Conservation (phyloP, 1,284 basidiomycete genomes). For the Sanghuangporus sanghuang region DNA sequence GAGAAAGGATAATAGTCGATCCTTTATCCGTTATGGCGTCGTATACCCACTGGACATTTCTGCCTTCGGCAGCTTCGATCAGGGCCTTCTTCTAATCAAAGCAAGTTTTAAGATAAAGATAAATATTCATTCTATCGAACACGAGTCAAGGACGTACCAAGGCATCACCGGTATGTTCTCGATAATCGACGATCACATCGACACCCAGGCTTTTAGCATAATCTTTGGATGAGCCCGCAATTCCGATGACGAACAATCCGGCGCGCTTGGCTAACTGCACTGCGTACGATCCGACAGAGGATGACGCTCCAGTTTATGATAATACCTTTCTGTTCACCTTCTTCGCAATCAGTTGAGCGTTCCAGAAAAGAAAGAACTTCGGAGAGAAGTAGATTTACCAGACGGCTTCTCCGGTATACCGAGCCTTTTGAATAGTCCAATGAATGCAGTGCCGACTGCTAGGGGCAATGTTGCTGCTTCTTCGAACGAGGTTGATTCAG, state of each 20-base stretch:
- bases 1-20: conserved; percentile 3
- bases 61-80: not conserved
- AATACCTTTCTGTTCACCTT: conserved; percentile 19
- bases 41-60: not conserved
- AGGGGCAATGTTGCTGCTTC: conserved; percentile 29
- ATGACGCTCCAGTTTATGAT: conserved; percentile 30
- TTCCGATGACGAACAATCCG: conserved; percentile 25
- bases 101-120: no score
- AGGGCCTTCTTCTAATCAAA: not conserved
- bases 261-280: conserved; percentile 28
- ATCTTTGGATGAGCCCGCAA: conserved; percentile 23
- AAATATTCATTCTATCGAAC: not conserved
- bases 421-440: conserved; percentile 27
- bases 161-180: conserved; percentile 18
- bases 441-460: conserved; percentile 28
- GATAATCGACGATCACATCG: conserved; percentile 27
- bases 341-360: not conserved
- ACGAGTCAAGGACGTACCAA: not conserved
- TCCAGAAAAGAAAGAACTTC: not conserved
- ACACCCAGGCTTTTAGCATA: conserved; percentile 23
- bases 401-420: not conserved
- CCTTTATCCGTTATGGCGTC: conserved; percentile 9
- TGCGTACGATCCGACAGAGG: conserved; percentile 29
- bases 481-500: conserved; percentile 23
- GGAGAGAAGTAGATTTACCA: not conserved